A percentile compares a stretch with the other conserved stretches of the same genome.
Conservation (phyloP, 352 stramenopile species). For the Pythium biforme region DNA sequence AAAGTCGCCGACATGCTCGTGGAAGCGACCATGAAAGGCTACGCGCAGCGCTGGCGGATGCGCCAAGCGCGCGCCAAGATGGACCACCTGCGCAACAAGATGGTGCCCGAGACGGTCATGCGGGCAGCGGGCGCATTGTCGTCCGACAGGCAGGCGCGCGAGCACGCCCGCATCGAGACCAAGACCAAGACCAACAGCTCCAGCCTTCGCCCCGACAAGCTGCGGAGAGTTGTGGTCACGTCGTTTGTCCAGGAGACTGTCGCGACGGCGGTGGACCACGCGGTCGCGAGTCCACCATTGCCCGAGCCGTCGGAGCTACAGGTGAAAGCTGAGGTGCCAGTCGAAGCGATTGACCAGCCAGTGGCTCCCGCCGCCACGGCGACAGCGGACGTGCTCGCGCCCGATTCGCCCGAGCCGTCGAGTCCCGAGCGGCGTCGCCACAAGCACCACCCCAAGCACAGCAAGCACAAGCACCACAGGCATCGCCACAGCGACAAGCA, state of each 20-base stretch:
- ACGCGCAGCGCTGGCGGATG: conserved; percentile 55
- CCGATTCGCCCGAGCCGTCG: not conserved
- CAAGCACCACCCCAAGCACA: conserved; percentile 11
- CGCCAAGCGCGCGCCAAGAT: conserved; percentile 25
- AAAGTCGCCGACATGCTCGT: conserved; percentile 79
- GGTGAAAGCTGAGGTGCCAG: too few relatives aligned
- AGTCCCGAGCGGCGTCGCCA: not conserved
- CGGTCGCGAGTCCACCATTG: not conserved
- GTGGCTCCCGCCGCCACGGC: too few relatives aligned
- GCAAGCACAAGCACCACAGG: conserved; percentile 14
- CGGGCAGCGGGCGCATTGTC: not conserved
- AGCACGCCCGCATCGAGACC: not conserved
- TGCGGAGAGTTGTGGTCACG: not conserved
- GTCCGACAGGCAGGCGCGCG: too few relatives aligned
- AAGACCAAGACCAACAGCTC: not conserved
- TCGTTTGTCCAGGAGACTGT: not conserved
- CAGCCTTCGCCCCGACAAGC: not conserved
- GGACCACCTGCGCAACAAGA: conserved; percentile 19
- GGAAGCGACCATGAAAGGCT: conserved; percentile 62
- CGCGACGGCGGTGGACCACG: not conserved
- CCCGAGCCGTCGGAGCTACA: too few relatives aligned
- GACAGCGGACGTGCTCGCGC: not conserved
- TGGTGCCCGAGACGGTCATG: conserved; percentile 25
- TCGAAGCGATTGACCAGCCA: not conserved
- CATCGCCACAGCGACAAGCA: conserved; percentile 18